Evolutionary conservation across 1,139 yeast genomes (phyloP), one percentile per base, ranked within the genome.

Genomic region (Meyerozyma guilliermondii): DNA sequence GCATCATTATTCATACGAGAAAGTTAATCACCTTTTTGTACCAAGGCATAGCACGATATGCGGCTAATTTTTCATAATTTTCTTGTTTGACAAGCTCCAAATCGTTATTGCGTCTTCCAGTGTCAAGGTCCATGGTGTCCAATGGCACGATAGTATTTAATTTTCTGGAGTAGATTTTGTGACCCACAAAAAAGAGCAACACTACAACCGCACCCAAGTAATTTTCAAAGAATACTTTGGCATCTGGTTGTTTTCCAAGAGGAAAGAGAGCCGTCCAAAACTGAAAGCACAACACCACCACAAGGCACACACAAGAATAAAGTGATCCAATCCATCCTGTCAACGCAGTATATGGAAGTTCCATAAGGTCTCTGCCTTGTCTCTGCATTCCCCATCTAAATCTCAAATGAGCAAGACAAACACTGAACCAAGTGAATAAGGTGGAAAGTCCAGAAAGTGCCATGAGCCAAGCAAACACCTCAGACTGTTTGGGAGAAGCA

Each of bases 241-340:
- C 67, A 35, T 56, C 41, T 22, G 76, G 75, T 30, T 49, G 43
- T 13, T 45, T 27, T 7, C 66, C 65, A 33, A 68, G 48, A 9
- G 76, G 76, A 52, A 50, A 70, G 41, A 70, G 57, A 3, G 74
- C 61, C 18, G 62, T 57, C 76, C 76, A 71, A 50, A 71, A 70
- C 52, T 70, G 74, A 43, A 70, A 61, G 9, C 62, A 58, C 46
- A 71, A 56, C 16, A 70, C 67, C 16, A 58, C 59, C 23, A 68
- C 44, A 29, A 58, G 50, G 27, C 54, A 49, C 31, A 65, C 43
- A 35, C 65, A 56, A 7, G 71, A 67, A 49, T 66, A 67, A 45
- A 55, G 59, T 1, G 71, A 63, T 26, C 76, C 76, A 50, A 52
- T 46, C 5, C 66, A 51, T 4, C 76, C 76, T 8, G 74, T 67